These are phyloP conservation scores for Trypanosoma lewisi DNA, from an alignment of 208 protist genomes.

Conservation along the genomic window DNA sequence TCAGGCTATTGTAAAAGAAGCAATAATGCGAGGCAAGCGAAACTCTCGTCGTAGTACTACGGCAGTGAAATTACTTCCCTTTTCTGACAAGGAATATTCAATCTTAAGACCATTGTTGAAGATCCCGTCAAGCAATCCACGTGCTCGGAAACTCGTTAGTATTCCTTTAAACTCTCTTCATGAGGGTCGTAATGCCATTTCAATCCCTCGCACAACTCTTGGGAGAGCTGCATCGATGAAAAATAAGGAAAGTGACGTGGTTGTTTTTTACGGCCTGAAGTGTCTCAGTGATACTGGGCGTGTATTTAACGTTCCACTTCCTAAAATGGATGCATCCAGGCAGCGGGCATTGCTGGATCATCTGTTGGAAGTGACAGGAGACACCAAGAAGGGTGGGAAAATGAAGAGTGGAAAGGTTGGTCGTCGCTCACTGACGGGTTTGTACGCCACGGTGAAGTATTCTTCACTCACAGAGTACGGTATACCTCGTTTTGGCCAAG, in stretches of 20 bases:
- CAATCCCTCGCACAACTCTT: slow-evolving; percentile 26
- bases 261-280: slow-evolving; percentile 81
- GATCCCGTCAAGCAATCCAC: slow-evolving; percentile 63
- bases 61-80: slow-evolving; percentile 76
- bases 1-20: slow-evolving; percentile 24
- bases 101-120: slow-evolving; percentile 80
- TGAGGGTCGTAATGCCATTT: slow-evolving; percentile 19
- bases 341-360: slow-evolving; percentile 68
- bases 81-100: slow-evolving; percentile 70
- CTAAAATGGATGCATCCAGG: slow-evolving; percentile 50
- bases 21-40: slow-evolving; percentile 26
- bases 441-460: slow-evolving; percentile 87
- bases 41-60: slow-evolving; percentile 54
- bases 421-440: slow-evolving; percentile 54
- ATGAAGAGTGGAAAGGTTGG: neutral
- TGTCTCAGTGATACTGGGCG: slow-evolving; percentile 76
- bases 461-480: slow-evolving; percentile 77
- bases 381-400: slow-evolving; percentile 17
- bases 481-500: slow-evolving; percentile 77
- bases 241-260: slow-evolving; percentile 17
- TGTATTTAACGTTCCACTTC: slow-evolving; percentile 78
- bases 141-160: slow-evolving; percentile 50
- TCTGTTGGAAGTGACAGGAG: slow-evolving; percentile 40
- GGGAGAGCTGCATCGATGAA: neutral
- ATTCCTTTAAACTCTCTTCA: slow-evolving; percentile 35